Base-by-base conservation (phyloP, 208 protist genomes). In the Acanthamoeba lenticulata region DNA sequence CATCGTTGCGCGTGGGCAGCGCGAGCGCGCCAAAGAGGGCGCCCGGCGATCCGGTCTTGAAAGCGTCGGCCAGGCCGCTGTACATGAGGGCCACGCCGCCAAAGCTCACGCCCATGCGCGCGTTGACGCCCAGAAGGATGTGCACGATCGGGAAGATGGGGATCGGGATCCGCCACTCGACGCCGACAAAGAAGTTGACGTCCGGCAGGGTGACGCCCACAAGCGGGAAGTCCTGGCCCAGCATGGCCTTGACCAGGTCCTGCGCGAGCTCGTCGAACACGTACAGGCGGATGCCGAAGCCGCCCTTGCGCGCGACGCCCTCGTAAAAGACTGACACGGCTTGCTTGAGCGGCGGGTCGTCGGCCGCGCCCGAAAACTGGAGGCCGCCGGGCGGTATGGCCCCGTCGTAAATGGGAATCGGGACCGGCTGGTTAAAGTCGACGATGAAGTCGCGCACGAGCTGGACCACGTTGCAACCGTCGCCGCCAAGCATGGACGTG, bases 21-120 rank as follows among this genome's bases (percentile, higher is more conserved):
- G 62, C 89, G 24, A 93, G 44, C 24, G 62, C 89, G 89, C 65
- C 32, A 29, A 93, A 52, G 44, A 93, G 44, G 15, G 21, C n/a
- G 62, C 44, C 55, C 9, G 89, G 89, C 17, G 55, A 81, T 6
- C 42, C 29, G 40, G 55, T 65, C 34, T 93, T 74, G 89, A 60
- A 81, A 27, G 89, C 55, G 19, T 79, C 62, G 42, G 55, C 55
- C 13, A 93, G 36, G 42, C 62, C 89, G 36, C 42, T 60, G 89
- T 93, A 93, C 55, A 81, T 93, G 62, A 93, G 62, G 9, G 89
- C 19, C 21, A 93, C 89, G n/a, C 47, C 89, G 47, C 89, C 89
- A 44, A 93, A 74, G 44, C 40, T 60, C 19, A 93, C 21, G 6
- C 42, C n/a, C 9, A 93, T 27, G 21, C 62, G 40, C 7, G 89